Evolutionary conservation across 2,329 filamentous ascomycete genomes (phyloP), one percentile per base, ranked within the genome.

Genomic region (Zasmidium citrigriseum): DNA sequence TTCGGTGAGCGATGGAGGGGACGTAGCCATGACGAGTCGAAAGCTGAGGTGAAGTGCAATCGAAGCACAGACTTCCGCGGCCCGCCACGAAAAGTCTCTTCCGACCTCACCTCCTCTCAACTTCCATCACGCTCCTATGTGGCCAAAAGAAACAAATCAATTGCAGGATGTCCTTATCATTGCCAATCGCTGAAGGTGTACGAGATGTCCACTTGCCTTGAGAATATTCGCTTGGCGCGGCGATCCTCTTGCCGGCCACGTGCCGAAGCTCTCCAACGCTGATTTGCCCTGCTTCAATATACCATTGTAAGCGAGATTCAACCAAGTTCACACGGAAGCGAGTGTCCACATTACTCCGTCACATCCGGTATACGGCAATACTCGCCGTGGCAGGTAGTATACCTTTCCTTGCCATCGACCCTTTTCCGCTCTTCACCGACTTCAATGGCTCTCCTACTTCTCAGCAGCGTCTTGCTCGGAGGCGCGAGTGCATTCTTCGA

Each of bases 401-500:
- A 29, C 14, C 27, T 29, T 7, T 29, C 27, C 14, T 41, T 41
- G 34, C 12, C 5, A n/a, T 7, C 18, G 12, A 4, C 18, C 18
- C 34, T 41, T n/a, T 41, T 16, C 5, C 4, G 12, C 18, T 41
- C 14, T 10, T 41, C 34, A 10, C 34, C 14, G 4, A 41, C 7
- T 41, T n/a, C 34, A 41, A 41, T 41, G 34, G 34, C 34, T 9
- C 16, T 41, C 34, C 34, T 41, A n/a, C 16, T 41, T n/a, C 5
- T 41, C 34, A 4, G 5, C 16, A n/a, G 12, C 5, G 34, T 4
- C 34, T 41, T 41, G 34, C 34, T 41, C 18, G 34, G 7, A n/a
- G 4, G 7, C 14, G 34, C 34, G 18, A n/a, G 34, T n/a, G 48
- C 48, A 14, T 12, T 1, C 10, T 38, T 38, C 16, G 38, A 73